Evolutionary conservation across 2,329 filamentous ascomycete genomes (phyloP).

Genomic region (Fusarium mangiferae): DNA sequence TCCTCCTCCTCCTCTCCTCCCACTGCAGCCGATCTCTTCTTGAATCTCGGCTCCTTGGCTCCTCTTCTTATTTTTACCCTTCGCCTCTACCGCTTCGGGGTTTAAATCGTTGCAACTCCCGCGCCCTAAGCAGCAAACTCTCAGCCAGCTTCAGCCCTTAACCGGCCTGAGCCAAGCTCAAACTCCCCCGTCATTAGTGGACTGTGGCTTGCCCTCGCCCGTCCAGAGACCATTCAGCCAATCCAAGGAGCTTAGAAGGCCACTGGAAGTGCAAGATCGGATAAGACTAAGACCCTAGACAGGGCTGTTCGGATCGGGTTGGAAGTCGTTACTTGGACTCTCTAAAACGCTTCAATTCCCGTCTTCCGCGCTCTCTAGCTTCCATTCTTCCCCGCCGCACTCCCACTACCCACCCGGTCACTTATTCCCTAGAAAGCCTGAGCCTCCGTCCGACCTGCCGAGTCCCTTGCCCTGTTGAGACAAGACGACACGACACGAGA

Average conservation of each 20-base stretch:
- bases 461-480: conserved; percentile 9
- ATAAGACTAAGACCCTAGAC: conserved; percentile 30
- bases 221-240: background rate
- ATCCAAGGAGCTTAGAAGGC: conserved; percentile 15
- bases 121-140: conserved; percentile 30
- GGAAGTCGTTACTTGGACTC: conserved; percentile 3
- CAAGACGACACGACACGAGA: conserved; percentile 14
- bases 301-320: conserved; percentile 18
- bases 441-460: conserved; percentile 17
- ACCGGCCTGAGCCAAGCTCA: conserved; percentile 14
- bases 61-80: conserved; percentile 1
- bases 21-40: conserved; percentile 18
- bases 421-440: conserved; percentile 15
- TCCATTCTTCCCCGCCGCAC: conserved; percentile 14
- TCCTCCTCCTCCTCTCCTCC: no score
- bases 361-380: conserved; percentile 32
- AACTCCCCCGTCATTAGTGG: conserved; percentile 20
- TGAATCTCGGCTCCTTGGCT: conserved; percentile 19
- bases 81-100: conserved; percentile 19
- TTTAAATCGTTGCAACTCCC: conserved; percentile 25
- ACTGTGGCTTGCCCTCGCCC: conserved; percentile 26
- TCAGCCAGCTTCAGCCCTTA: conserved; percentile 16
- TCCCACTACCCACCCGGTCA: conserved; percentile 11
- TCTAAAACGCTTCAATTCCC: conserved; percentile 34
- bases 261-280: conserved; percentile 23